Conservation (phyloP, 2,329 filamentous ascomycete species). For the Clarireedia paspali region DNA sequence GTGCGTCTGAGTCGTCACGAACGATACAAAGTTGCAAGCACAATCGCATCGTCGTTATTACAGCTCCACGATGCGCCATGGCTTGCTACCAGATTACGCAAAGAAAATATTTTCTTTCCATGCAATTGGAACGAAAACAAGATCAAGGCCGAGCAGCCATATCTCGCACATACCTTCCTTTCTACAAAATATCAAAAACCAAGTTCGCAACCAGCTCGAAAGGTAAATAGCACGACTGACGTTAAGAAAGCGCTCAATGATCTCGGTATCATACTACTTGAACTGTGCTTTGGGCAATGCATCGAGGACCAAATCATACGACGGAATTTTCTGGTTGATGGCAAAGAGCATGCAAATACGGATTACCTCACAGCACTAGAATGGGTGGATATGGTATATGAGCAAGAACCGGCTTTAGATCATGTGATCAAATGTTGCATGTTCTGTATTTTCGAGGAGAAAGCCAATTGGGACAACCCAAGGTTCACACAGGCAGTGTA, state of each 20-base stretch:
- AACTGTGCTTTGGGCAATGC: conserved; percentile 22
- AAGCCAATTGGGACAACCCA: conserved; percentile 17
- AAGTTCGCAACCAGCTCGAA: neutral
- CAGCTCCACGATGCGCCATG: conserved; percentile 23
- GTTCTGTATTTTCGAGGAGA: conserved; percentile 17
- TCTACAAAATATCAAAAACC: neutral
- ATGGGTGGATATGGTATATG: conserved; percentile 17
- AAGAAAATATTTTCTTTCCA: conserved; percentile 20
- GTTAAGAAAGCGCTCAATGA: conserved; percentile 13
- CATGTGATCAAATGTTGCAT: conserved; percentile 18
- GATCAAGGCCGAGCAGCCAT: conserved; percentile 17
- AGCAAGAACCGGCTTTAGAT: conserved; percentile 16
- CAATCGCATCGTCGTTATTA: conserved; percentile 20
- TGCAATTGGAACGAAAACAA: conserved; percentile 7
- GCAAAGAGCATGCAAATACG: conserved; percentile 12
- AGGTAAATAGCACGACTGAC: neutral
- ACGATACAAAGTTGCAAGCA: conserved; percentile 18
- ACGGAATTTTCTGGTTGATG: conserved; percentile 13
- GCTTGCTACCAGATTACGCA: conserved; percentile 17
- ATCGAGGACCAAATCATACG: conserved; percentile 18
- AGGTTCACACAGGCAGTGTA: conserved; percentile 22
- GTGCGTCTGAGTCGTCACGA: conserved; percentile 14
- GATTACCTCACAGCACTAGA: conserved; percentile 18
- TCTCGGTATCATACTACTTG: conserved; percentile 22
- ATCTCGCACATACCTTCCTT: conserved; percentile 13